Conservation (phyloP, 2,329 filamentous ascomycete genomes). For the Hypocrella siamensis region DNA sequence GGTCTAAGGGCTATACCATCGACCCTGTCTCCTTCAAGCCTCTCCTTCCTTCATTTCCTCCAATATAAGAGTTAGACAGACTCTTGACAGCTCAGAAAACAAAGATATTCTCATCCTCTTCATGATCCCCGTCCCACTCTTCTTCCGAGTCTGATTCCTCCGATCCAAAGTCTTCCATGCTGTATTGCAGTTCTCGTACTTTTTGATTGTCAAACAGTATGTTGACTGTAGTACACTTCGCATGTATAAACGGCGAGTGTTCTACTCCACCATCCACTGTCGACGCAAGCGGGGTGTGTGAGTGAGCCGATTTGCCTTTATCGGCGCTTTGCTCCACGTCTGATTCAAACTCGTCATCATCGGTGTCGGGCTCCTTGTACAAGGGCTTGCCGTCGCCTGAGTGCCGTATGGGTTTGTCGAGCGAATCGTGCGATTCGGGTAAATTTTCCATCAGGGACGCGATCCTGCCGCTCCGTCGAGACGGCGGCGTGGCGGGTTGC, state of each 20-base stretch:
- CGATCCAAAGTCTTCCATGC: constrained; percentile 55
- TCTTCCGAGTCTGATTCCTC: constrained; percentile 39
- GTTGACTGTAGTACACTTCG: constrained; percentile 54
- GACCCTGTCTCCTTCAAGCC: too few relatives aligned
- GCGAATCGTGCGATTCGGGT: constrained; percentile 8
- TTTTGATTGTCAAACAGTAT: constrained; percentile 65
- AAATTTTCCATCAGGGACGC: constrained; percentile 12
- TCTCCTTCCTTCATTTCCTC: too few relatives aligned
- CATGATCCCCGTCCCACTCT: constrained; percentile 41
- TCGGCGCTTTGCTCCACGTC: constrained; percentile 6
- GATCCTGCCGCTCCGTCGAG: constrained; percentile 22
- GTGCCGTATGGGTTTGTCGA: constrained; percentile 5
- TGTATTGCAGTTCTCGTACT: constrained; percentile 49
- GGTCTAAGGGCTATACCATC: too few relatives aligned
- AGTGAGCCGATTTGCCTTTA: background rate
- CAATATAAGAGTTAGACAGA: too few relatives aligned
- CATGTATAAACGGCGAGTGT: constrained; percentile 35
- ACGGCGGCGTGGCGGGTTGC: constrained; percentile 10
- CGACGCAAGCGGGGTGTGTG: background rate
- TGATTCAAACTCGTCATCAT: constrained; percentile 23
- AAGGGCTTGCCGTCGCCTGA: constrained; percentile 10
- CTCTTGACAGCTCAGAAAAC: constrained; percentile 11
- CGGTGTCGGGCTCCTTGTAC: constrained; percentile 31
- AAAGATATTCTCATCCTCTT: constrained; percentile 27
- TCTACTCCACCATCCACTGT: background rate